phyloP scores from a whole-genome alignment of 2,329 filamentous ascomycete species.

The Microdochium trichocladiopsis region DNA sequence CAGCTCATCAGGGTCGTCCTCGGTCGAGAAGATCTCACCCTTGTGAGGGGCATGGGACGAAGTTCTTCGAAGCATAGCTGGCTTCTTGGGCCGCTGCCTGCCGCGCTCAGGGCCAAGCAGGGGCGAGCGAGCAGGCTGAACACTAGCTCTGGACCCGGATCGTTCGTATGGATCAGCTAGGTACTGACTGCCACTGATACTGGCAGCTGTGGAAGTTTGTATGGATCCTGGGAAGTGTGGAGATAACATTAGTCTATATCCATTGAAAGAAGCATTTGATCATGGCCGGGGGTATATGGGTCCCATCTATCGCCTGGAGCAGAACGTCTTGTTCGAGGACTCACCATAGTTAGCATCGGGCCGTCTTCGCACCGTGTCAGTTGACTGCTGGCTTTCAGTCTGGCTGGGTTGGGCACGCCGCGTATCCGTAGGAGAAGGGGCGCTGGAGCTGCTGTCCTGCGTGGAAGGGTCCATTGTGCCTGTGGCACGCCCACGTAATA shows the following conservation, averaged over 20 bases:
- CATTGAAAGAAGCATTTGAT: too few species aligned
- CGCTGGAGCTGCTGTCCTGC: conserved; percentile 28
- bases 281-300: too few species aligned
- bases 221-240: conserved; percentile 22
- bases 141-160: conserved; percentile 24
- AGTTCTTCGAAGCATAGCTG: conserved; percentile 62
- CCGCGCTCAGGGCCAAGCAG: conserved; percentile 39
- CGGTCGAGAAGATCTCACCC: conserved; percentile 82
- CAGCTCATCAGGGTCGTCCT: conserved; percentile 79
- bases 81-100: conserved; percentile 58
- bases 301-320: conserved; percentile 3
- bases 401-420: conserved; percentile 30
- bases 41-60: conserved; percentile 76
- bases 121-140: conserved; percentile 34
- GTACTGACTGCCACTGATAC: conserved; percentile 14
- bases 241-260: not conserved
- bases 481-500: not conserved
- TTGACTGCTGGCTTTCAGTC: conserved; percentile 50
- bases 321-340: conserved; percentile 7
- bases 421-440: conserved; percentile 41
- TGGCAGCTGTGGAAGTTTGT: conserved; percentile 17
- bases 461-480: conserved; percentile 37
- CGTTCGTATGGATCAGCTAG: conserved; percentile 33
- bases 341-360: conserved; percentile 51
- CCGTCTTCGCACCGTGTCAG: conserved; percentile 52